Evolutionary conservation across 768 basidiomycete species (phyloP), one percentile per base, ranked within the genome.

Genomic region (Strobilomyces dryophilus): DNA sequence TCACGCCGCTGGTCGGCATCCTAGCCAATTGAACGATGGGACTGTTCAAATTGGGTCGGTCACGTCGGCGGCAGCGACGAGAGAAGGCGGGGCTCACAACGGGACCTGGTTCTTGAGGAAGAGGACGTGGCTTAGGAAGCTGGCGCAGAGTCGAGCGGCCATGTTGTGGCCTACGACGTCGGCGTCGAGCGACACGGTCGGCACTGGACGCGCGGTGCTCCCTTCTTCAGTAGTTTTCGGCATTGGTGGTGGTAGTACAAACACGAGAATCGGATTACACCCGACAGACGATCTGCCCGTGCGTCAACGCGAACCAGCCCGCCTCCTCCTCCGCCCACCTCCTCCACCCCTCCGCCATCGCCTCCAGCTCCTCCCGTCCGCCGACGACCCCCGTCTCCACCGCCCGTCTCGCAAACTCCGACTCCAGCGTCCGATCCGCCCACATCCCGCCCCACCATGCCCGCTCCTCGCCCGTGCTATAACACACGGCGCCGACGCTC

Each of bases 101-200:
- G 88, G 89, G 0, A 90, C 74, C 60, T 91, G 89, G 56, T 79
- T 85, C 65, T 91, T 92, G 51, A 91, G 71, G 62, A 87, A 92
- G 17, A 91, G 66, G 2, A 89, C 76, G 62, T 90, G 87, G 0
- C 82, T 81, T 0, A 92, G 70, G 26, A 89, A 66, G 53, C 78
- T 80, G 12, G 76, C 73, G 3, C 86, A 81, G 2, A 92, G 76
- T 20, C 77, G 76, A 1, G 84, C 81, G 10, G 89, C 89, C 65
- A 85, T 74, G 6, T 69, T 71, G 51, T 82, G 80, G 20, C 78
- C 76, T 18, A 91, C 76, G 1, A 60, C 53, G 10, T 82, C 78
- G 4, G 74, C 62, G 42, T 85, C 79, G 32, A 90, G 71, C 26
- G 56, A 45, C 34, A 81, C 68, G 0, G 57, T 67, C 0, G 79